phyloP scores from a whole-genome alignment of 208 protist species.

The Leishmania gerbilli region DNA sequence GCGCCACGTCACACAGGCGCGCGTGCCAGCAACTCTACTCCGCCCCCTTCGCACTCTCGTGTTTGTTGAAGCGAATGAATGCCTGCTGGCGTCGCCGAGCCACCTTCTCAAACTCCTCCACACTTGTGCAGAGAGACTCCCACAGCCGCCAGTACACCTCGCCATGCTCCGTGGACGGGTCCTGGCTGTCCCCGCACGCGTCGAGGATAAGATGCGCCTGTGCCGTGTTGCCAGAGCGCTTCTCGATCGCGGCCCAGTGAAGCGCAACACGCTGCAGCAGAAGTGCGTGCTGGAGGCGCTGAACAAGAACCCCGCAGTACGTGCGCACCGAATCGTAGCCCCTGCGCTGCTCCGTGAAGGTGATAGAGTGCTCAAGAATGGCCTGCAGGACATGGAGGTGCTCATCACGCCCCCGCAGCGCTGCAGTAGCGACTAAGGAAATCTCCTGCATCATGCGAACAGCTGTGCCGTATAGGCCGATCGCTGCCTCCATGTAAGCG shows the following conservation, averaged over 20 bases:
- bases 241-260: slow-evolving; percentile 81
- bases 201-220: slow-evolving; percentile 67
- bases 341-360: slow-evolving; percentile 40
- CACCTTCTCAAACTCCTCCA: slow-evolving; percentile 71
- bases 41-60: neutral
- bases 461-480: slow-evolving; percentile 61
- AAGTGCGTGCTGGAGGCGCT: slow-evolving; percentile 23
- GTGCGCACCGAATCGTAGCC: slow-evolving; percentile 48
- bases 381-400: slow-evolving; percentile 44
- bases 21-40: neutral
- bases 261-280: slow-evolving; percentile 71
- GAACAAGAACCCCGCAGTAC: slow-evolving; percentile 48
- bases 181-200: slow-evolving; percentile 71
- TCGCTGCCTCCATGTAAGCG: slow-evolving; percentile 49
- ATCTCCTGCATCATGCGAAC: slow-evolving; percentile 41
- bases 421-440: slow-evolving; percentile 24
- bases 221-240: slow-evolving; percentile 47
- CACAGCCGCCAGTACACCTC: slow-evolving; percentile 75
- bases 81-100: slow-evolving; percentile 64
- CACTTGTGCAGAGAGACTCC: slow-evolving; percentile 66
- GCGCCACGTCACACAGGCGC: neutral
- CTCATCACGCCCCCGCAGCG: slow-evolving; percentile 12
- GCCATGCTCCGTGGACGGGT: slow-evolving; percentile 55
- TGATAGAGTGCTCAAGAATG: slow-evolving; percentile 57
- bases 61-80: slow-evolving; percentile 40